phyloP scores from a whole-genome alignment of 140 eudicot genomes.

The Bidens hawaiensis region DNA sequence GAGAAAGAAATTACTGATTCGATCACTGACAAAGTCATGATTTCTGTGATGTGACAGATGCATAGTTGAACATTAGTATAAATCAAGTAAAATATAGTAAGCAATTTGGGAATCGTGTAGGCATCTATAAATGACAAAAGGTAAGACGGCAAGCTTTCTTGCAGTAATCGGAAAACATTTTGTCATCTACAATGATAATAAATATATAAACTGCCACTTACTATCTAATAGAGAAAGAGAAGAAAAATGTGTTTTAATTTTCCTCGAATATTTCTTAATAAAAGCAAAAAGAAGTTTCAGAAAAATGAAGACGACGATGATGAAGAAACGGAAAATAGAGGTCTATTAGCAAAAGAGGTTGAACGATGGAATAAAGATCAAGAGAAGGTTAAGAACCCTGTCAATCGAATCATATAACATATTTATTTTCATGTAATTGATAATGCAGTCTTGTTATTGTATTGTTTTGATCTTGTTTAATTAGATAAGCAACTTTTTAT shows the following conservation, averaged over 20 bases:
- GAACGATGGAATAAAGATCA: slow-evolving; percentile 21
- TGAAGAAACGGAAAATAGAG: slow-evolving; percentile 9
- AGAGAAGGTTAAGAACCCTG: slow-evolving; percentile 1
- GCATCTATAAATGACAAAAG: not conserved
- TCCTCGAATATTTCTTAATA: not conserved
- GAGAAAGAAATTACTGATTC: no score
- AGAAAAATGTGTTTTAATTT: slow-evolving; percentile 17
- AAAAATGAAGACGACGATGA: slow-evolving; percentile 3
- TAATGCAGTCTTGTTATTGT: not conserved
- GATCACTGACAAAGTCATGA: no score
- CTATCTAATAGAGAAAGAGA: not conserved
- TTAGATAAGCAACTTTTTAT: not conserved
- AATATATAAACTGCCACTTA: not conserved
- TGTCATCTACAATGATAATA: not conserved
- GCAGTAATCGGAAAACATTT: slow-evolving; percentile 8
- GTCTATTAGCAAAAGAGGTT: slow-evolving; percentile 15
- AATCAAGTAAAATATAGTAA: no score
- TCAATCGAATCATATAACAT: not conserved
- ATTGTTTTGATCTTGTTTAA: not conserved
- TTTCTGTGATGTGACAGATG: no score
- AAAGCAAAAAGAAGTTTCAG: not conserved
- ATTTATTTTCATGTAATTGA: not conserved
- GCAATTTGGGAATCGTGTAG: not conserved
- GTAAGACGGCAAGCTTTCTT: slow-evolving; percentile 9
- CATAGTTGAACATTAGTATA: no score